Percentiles rank a stretch among this genome's conserved stretches.
Conservation (phyloP, 352 stramenopile species). For the Globisporangium nunn region DNA sequence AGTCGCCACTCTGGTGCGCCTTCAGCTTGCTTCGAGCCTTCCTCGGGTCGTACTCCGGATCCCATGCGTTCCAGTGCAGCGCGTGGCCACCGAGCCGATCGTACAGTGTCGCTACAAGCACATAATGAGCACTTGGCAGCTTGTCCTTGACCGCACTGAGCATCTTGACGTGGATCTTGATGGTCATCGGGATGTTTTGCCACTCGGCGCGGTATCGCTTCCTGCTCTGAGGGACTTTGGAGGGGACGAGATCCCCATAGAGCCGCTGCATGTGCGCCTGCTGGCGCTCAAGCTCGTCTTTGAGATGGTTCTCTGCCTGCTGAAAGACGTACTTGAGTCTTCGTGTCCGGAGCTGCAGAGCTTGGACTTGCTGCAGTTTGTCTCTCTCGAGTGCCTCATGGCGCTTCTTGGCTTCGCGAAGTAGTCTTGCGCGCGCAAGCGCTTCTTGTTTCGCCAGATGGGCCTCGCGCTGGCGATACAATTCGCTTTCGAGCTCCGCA, state of each 20-base stretch:
- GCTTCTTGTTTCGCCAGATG: conserved; percentile 39
- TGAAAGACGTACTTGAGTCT: conserved; percentile 65
- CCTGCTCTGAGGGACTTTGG: conserved; percentile 26
- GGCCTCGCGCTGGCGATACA: conserved; percentile 41
- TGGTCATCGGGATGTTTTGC: conserved; percentile 59
- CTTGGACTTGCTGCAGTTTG: conserved; percentile 38
- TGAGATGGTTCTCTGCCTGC: conserved; percentile 58
- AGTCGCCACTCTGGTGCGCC: too few species aligned
- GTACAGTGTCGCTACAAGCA: conserved; percentile 79
- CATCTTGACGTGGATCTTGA: conserved; percentile 57
- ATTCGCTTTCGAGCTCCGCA: conserved; percentile 37
- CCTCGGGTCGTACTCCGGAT: conserved; percentile 25
- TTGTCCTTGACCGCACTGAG: conserved; percentile 83
- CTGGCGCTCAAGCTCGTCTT: conserved; percentile 44
- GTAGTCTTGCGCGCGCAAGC: conserved; percentile 22
- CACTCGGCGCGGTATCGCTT: conserved; percentile 69
- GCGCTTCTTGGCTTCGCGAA: conserved; percentile 29
- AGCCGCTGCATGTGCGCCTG: conserved; percentile 52
- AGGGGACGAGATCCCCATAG: conserved; percentile 47
- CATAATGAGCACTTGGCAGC: conserved; percentile 67
- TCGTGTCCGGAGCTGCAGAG: conserved; percentile 34
- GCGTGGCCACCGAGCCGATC: conserved; percentile 77
- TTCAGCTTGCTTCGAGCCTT: not conserved
- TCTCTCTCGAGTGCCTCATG: conserved; percentile 32
- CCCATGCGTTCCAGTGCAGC: conserved; percentile 68